These are phyloP conservation scores for Pythium aphanidermatum DNA, from an alignment of 352 stramenopile species.

Conservation along the genomic window DNA sequence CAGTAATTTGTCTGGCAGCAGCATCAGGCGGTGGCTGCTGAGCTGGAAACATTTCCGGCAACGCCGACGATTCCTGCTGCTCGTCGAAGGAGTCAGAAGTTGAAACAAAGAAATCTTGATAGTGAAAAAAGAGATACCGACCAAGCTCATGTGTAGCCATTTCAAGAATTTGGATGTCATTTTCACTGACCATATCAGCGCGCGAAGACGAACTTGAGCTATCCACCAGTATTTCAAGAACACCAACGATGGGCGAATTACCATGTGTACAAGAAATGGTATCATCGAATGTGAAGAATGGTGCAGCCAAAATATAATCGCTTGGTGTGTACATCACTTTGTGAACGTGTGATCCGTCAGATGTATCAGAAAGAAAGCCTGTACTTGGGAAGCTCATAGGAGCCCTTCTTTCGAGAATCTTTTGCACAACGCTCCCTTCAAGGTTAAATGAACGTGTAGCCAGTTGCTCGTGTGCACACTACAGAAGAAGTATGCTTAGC, in stretches of 20 bases:
- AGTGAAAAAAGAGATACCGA: constrained; percentile 74
- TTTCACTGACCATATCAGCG: no score
- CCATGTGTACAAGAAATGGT: no score
- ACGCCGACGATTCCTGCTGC: background rate
- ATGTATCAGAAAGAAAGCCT: no score
- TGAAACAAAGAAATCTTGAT: constrained; percentile 56
- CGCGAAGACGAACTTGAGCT: background rate
- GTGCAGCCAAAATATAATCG: constrained; percentile 34
- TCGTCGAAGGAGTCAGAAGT: constrained; percentile 5
- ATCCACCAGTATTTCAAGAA: constrained; percentile 59
- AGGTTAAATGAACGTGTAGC: no score
- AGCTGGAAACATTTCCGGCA: constrained; percentile 17
- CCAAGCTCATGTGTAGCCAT: constrained; percentile 55
- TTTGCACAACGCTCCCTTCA: no score
- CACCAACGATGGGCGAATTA: constrained; percentile 36
- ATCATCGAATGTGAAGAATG: constrained; percentile 45
- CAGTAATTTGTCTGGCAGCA: background rate
- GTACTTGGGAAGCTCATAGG: no score
- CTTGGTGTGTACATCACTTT: constrained; percentile 11
- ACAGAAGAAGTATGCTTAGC: no score
- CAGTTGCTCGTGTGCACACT: no score
- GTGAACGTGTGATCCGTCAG: no score
- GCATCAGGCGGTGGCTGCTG: background rate
- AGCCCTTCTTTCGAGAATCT: no score
- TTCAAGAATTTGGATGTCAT: constrained; percentile 65